These are phyloP conservation scores for Capsella rubella DNA, from an alignment of 441 rosid genomes.

Conservation along the genomic window DNA sequence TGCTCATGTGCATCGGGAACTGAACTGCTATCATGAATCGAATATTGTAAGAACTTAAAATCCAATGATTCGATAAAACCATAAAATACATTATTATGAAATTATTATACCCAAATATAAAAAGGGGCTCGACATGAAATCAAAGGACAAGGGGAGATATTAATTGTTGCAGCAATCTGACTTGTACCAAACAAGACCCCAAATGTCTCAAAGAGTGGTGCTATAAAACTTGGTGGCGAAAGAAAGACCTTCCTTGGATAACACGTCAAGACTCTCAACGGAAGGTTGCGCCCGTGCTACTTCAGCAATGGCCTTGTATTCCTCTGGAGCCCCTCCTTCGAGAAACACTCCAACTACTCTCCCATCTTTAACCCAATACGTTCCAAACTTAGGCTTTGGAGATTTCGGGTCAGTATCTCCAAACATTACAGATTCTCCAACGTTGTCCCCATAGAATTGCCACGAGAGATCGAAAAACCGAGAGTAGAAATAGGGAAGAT, in stretches of 20 bases:
- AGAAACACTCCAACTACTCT: conserved; percentile 78
- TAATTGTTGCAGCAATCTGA: neutral
- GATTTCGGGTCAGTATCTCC: conserved; percentile 64
- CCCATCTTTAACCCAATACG: conserved; percentile 84
- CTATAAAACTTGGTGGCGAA: conserved; percentile 20
- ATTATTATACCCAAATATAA: neutral
- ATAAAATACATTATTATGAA: neutral
- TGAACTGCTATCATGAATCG: neutral
- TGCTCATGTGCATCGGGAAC: neutral
- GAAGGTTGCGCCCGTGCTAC: conserved; percentile 66
- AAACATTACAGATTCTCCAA: conserved; percentile 72
- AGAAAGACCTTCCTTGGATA: conserved; percentile 51
- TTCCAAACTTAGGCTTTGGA: conserved; percentile 73
- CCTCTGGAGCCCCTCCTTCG: conserved; percentile 78
- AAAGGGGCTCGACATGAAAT: neutral
- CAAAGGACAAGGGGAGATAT: neutral
- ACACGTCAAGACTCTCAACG: conserved; percentile 56
- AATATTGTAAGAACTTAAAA: neutral
- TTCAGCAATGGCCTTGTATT: conserved; percentile 77
- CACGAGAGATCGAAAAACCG: conserved; percentile 80
- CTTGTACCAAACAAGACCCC: neutral
- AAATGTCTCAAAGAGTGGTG: conserved; percentile 1
- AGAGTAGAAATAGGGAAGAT: conserved; percentile 84
- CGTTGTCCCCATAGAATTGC: conserved; percentile 93
- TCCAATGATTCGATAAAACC: neutral